Evolutionary conservation across 192 early-diverging fungal genomes (phyloP).

Genomic region (Podila verticillata): DNA sequence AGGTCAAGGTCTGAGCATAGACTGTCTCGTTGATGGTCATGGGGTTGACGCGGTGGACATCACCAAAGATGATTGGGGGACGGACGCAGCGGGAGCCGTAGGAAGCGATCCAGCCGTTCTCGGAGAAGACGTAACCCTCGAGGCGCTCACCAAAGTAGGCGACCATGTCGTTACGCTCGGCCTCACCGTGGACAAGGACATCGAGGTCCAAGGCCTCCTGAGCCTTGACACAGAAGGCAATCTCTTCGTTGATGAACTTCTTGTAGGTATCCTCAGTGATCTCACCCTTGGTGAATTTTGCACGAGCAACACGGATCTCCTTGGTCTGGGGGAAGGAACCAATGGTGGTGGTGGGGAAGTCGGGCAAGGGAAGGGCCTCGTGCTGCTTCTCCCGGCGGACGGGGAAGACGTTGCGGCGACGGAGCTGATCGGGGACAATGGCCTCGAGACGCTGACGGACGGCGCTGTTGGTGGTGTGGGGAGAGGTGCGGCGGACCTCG

Average conservation of each 20-base stretch:
- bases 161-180: slow-evolving; percentile 96
- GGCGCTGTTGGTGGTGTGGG: slow-evolving; percentile 81
- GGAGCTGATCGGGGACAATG: slow-evolving; percentile 77
- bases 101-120: slow-evolving; percentile 97
- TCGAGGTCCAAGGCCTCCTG: slow-evolving; percentile 93
- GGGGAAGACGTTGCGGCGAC: slow-evolving; percentile 77
- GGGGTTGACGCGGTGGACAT: slow-evolving; percentile 87
- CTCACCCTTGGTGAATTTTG: slow-evolving; percentile 88
- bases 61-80: slow-evolving; percentile 98
- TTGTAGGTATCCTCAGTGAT: slow-evolving; percentile 76
- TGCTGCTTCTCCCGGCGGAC: slow-evolving; percentile 79
- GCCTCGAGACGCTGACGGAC: slow-evolving; percentile 80
- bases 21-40: slow-evolving; percentile 91
- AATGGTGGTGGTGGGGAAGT: slow-evolving; percentile 97
- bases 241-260: slow-evolving; percentile 87
- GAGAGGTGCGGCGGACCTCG: slow-evolving; percentile 76
- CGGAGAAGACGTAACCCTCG: slow-evolving; percentile 92
- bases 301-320: slow-evolving; percentile 93
- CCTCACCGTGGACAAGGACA: slow-evolving; percentile 98
- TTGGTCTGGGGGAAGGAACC: slow-evolving; percentile 99
- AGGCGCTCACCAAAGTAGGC: slow-evolving; percentile 98
- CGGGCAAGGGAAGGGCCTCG: slow-evolving; percentile 81
- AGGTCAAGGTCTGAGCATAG: slow-evolving; percentile 91
- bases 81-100: slow-evolving; percentile 98
- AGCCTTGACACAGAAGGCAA: slow-evolving; percentile 82